Base-by-base conservation (phyloP, 164 flowering plant genomes). In the Cinnamomum chago region DNA sequence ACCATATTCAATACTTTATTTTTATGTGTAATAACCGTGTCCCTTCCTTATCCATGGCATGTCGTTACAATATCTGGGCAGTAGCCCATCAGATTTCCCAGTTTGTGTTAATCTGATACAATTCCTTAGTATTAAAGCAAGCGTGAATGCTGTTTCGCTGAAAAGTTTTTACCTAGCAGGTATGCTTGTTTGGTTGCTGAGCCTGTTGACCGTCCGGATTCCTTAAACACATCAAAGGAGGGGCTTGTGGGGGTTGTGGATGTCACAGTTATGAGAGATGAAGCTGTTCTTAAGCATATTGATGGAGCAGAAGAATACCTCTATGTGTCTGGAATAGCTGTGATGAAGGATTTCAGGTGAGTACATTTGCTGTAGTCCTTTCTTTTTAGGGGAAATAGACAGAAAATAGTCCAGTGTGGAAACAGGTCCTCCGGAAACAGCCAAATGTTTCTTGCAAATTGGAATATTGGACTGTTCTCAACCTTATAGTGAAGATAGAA, bases 321-420 rank as follows among this genome's bases (percentile, higher is more conserved):
- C 55, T 92, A 95, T 51, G 82, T 95, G 0, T 92, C 98, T 6
- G 98, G 98, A 17, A 90, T 94, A 25, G 98, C 97, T 13, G 98
- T 94, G 58, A 79, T 83, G 62, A 80, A 80, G 73, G 81, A 72
- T 68, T 89, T 82, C 90, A 87, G 98, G 98, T 90, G 70, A 71
- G 27, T 47, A 18, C 12, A 40, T 22, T 35, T 47, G 1, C 1
- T 68, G 20, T 7, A 6, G 12, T 68, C 55, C 51, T 47, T 11
- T 68, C n/a, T 71, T 62, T 28, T 40, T 2, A 62, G 10, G 10
- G 47, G 47, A 40, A 40, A 7, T 40, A 40, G 47, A 40, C 9
- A 5, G 10, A 40, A 40, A 40, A 40, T 40, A 40, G 47, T 40
- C 9, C 47, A 40, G 47, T 40, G 47, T 11, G 3, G 47, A 40